Evolutionary conservation across 176 grass and related monocot species (phyloP).

Genomic region (Olyra latifolia): DNA sequence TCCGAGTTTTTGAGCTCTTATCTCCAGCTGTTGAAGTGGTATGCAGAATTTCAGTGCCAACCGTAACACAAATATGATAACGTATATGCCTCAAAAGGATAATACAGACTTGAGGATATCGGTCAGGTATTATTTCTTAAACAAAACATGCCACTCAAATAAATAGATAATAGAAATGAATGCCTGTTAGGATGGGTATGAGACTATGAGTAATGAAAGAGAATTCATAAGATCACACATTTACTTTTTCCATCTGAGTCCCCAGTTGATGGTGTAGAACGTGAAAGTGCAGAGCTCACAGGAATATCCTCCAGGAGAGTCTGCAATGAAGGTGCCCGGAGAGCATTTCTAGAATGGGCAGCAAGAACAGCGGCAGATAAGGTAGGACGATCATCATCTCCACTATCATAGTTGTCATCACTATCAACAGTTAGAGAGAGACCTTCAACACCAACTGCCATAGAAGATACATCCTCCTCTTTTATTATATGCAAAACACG

Average conservation of each 20-base stretch:
- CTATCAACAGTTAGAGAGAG: too few relatives aligned
- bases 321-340: constrained; percentile 56
- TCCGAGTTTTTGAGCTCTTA: constrained; percentile 34
- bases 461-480: constrained; percentile 39
- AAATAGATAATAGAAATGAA: too few relatives aligned
- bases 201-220: background rate
- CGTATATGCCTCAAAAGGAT: too few relatives aligned
- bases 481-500: constrained; percentile 52
- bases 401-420: constrained; percentile 38
- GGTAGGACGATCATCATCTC: constrained; percentile 28
- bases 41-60: constrained; percentile 4
- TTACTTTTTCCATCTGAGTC: constrained; percentile 65
- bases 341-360: constrained; percentile 48
- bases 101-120: constrained; percentile 6
- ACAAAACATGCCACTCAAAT: too few relatives aligned
- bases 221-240: constrained; percentile 29
- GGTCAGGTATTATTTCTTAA: too few relatives aligned
- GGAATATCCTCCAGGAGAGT: constrained; percentile 49
- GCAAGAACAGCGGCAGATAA: constrained; percentile 48
- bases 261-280: constrained; percentile 27
- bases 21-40: constrained; percentile 29
- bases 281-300: background rate
- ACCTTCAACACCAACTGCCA: too few relatives aligned
- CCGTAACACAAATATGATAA: too few relatives aligned
- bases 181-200: too few relatives aligned